Conservation (phyloP, 1,139 yeast species). For the Saccharomyces hybrid region DNA sequence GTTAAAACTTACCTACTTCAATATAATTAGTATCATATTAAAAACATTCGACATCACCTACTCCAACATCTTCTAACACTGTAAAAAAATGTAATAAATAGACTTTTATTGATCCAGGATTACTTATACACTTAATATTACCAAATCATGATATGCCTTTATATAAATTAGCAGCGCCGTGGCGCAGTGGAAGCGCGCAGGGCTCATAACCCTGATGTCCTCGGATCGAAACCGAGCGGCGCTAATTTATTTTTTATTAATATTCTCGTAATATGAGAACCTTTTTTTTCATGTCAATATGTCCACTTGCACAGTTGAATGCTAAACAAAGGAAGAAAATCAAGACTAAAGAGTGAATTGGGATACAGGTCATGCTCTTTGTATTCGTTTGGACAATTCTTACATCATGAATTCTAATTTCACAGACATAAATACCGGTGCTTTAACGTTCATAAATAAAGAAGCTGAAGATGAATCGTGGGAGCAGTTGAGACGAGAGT, state of each 20-base stretch:
- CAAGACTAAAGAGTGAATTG: not conserved
- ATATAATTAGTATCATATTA: too few species aligned
- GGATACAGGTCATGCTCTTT: not conserved
- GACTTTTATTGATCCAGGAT: too few species aligned
- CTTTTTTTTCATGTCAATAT: not conserved
- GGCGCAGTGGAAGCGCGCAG: conserved; percentile 99
- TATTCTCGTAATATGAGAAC: not conserved
- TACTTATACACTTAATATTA: too few species aligned
- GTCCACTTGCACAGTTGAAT: not conserved
- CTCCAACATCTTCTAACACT: too few species aligned
- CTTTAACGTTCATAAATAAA: not conserved
- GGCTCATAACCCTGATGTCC: conserved; percentile 99
- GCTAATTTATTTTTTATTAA: conserved; percentile 45
- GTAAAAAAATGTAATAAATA: too few species aligned
- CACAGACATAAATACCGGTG: not conserved
- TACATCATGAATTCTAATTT: not conserved
- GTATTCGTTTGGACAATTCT: not conserved
- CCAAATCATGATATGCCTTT: too few species aligned
- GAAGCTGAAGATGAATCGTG: not conserved
- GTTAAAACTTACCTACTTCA: too few species aligned
- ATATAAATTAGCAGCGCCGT: conserved; percentile 50
- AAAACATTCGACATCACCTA: too few species aligned
- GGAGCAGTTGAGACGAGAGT: not conserved
- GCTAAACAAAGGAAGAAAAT: not conserved
- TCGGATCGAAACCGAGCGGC: conserved; percentile 99